phyloP scores from a whole-genome alignment of 108 stramenopile genomes.

The Fragilaria crotonensis region DNA sequence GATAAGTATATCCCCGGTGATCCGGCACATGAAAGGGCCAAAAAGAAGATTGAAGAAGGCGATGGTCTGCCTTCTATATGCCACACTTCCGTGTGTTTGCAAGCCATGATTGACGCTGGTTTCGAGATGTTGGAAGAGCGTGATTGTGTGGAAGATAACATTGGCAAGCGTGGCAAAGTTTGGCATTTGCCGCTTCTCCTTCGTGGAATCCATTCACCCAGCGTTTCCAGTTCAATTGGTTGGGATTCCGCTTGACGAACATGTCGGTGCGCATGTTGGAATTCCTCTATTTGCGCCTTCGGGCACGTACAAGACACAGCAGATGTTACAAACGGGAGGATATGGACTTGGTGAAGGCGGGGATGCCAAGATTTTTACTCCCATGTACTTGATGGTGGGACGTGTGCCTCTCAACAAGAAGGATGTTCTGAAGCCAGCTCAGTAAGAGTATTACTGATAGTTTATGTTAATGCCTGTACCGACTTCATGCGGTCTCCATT shows the following conservation, averaged over 20 bases:
- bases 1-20: constrained; percentile 72
- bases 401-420: constrained; percentile 25
- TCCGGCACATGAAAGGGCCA: constrained; percentile 55
- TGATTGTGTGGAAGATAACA: constrained; percentile 57
- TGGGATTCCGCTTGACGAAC: constrained; percentile 60
- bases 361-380: constrained; percentile 68
- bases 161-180: constrained; percentile 30
- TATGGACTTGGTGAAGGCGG: constrained; percentile 65
- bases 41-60: constrained; percentile 86
- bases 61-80: constrained; percentile 85
- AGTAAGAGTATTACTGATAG: too few species aligned
- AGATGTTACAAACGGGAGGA: constrained; percentile 78
- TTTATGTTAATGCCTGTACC: too few species aligned
- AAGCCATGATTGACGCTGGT: constrained; percentile 66
- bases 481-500: too few species aligned
- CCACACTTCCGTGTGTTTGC: constrained; percentile 43
- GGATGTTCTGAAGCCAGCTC: too few species aligned
- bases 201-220: constrained; percentile 82
- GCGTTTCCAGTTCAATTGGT: constrained; percentile 86
- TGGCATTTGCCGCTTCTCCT: constrained; percentile 74
- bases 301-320: constrained; percentile 82
- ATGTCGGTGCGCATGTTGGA: constrained; percentile 33
- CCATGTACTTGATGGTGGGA: constrained; percentile 87
- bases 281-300: constrained; percentile 56
- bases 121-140: constrained; percentile 69